Evolutionary conservation across 768 basidiomycete genomes (phyloP).

Genomic region (Piloderma croceum): DNA sequence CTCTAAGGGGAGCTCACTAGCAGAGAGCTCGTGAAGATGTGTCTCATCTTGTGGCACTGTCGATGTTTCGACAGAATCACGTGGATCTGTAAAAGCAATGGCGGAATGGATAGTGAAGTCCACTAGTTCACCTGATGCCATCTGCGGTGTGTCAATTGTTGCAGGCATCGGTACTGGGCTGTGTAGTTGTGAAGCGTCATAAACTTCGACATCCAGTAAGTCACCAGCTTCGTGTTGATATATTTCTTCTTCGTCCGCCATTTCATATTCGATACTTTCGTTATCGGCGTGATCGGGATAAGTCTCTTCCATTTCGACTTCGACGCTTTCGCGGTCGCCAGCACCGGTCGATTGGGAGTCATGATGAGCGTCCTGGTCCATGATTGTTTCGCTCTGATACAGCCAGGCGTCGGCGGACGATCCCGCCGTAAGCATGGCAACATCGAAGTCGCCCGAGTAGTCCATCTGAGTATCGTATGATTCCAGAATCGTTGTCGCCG

Average conservation of each 20-base stretch:
- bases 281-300: slow-evolving; percentile 45
- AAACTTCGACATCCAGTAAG: slow-evolving; percentile 39
- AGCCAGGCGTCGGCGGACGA: slow-evolving; percentile 50
- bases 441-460: slow-evolving; percentile 50
- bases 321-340: slow-evolving; percentile 39
- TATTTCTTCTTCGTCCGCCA: slow-evolving; percentile 39
- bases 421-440: slow-evolving; percentile 46
- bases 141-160: slow-evolving; percentile 10
- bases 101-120: not conserved
- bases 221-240: slow-evolving; percentile 25
- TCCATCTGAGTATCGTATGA: slow-evolving; percentile 64
- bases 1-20: too few relatives aligned
- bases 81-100: not conserved
- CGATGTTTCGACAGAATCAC: not conserved
- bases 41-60: not conserved
- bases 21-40: too few relatives aligned
- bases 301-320: slow-evolving; percentile 74
- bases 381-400: slow-evolving; percentile 41
- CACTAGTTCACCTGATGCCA: not conserved
- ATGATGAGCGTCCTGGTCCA: slow-evolving; percentile 51
- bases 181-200: slow-evolving; percentile 31
- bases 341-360: slow-evolving; percentile 20
- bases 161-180: slow-evolving; percentile 15
- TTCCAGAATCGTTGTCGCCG: slow-evolving; percentile 39
- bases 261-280: slow-evolving; percentile 50